Base-by-base conservation (phyloP, 495 filamentous ascomycete genomes). In the Rostrohypoxylon terebratum region DNA sequence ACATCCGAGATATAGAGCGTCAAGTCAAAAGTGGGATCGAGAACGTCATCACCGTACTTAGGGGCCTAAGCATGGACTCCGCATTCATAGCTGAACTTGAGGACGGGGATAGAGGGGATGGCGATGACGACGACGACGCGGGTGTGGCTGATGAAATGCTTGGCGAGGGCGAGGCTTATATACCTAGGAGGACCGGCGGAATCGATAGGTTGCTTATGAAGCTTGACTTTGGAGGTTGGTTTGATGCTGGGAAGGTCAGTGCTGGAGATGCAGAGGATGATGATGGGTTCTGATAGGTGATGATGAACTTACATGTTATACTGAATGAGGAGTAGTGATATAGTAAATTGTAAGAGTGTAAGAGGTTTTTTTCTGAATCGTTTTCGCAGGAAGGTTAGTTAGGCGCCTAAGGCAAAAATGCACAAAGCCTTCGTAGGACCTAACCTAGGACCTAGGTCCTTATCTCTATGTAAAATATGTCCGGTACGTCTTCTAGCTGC, bases 161-260 rank as follows among this genome's bases (percentile, higher is more conserved):
- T 59, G 74, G 79, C 53, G 79, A 83, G 72, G 77, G 63, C 66
- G 77, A 79, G 4, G 83, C 69, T 42, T 93, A 90, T 77, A 84
- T 87, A 59, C 90, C 91, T 6, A 84, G 87, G 60, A 88, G 89
- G 48, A 85, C 89, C 3, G 90, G 89, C 2, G 91, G 93, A 7
- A 88, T 96, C 21, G 92, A 95, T 81, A 83, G 92, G 59, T 82
- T 97, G 76, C 76, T 97, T 48, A 94, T 96, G 92, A 94, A 95
- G 77, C 81, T 97, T 64, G 93, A 96, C 82, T 93, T 93, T 68
- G 83, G 82, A 1, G 79, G 78, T 8, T 85, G 83, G 83, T 82
- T 84, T 66, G 75, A 76, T 31, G 42, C 51, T n/a, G 78, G 55
- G 11, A 74, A 73, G 69, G 72, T 20, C 18, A 63, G 23, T 1